phyloP scores from a whole-genome alignment of 225 moss, liverwort and hornwort genomes.

The Ulota crispa region DNA sequence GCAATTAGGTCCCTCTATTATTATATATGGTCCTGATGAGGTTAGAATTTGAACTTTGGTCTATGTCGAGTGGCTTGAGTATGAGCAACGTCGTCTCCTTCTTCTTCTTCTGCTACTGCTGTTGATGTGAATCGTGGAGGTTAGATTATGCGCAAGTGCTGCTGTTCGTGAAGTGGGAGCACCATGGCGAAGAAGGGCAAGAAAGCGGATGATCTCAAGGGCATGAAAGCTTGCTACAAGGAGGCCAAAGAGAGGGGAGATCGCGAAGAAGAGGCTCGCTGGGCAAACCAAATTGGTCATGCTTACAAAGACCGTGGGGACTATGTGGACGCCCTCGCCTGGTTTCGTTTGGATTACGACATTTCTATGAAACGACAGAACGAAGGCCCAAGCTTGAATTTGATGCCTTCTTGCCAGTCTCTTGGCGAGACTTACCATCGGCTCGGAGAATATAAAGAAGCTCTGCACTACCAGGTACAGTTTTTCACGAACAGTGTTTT shows the following conservation, averaged over 20 bases:
- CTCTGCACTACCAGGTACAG: constrained; percentile 70
- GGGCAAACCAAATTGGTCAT: constrained; percentile 97
- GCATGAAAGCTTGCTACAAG: constrained; percentile 61
- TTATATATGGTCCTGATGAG: neutral
- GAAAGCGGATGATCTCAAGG: constrained; percentile 40
- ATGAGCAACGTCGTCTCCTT: neutral
- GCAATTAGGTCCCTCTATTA: neutral
- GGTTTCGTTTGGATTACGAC: constrained; percentile 82
- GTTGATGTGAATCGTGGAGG: neutral
- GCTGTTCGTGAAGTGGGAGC: constrained; percentile 16
- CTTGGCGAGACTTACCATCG: constrained; percentile 81
- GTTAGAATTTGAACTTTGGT: neutral
- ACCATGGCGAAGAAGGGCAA: constrained; percentile 47
- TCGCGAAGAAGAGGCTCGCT: constrained; percentile 83
- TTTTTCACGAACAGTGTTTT: neutral
- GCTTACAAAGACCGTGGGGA: constrained; percentile 81
- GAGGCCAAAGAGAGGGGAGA: constrained; percentile 74
- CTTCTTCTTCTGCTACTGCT: neutral
- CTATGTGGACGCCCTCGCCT: constrained; percentile 78
- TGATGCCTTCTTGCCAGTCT: constrained; percentile 92
- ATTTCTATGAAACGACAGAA: constrained; percentile 53
- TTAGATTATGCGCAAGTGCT: neutral
- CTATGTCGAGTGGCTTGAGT: neutral
- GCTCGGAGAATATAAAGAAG: constrained; percentile 66
- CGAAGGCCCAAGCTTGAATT: constrained; percentile 36